phyloP scores from a whole-genome alignment of 140 eudicot species.

The Cichorium intybus region DNA sequence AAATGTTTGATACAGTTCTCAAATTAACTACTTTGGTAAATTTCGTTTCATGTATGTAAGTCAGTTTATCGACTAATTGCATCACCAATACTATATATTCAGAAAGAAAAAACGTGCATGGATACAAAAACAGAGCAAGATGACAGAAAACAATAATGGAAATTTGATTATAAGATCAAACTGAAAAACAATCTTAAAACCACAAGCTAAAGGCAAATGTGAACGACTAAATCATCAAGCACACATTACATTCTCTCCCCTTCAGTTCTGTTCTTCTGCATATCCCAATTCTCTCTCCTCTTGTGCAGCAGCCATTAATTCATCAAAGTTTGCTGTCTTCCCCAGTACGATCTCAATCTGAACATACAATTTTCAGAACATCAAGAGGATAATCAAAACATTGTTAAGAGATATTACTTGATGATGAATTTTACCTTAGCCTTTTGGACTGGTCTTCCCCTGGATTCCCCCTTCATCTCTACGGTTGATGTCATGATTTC shows the following conservation, averaged over 20 bases:
- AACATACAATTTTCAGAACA: neutral
- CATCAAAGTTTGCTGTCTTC: slow-evolving; percentile 62
- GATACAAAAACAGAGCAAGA: neutral
- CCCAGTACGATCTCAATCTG: slow-evolving; percentile 60
- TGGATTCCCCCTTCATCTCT: slow-evolving; percentile 62
- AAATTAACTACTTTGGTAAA: too few relatives aligned
- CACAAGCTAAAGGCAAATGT: neutral
- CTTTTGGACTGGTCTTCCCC: slow-evolving; percentile 68
- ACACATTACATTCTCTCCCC: neutral
- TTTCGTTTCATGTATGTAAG: neutral
- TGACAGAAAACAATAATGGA: neutral
- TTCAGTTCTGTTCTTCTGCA: slow-evolving; percentile 44
- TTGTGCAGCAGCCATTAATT: slow-evolving; percentile 56
- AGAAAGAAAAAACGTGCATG: neutral
- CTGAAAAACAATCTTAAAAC: neutral
- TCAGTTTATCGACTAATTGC: neutral
- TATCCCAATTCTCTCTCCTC: slow-evolving; percentile 53
- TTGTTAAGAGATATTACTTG: too few relatives aligned
- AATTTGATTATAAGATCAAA: neutral
- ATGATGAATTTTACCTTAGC: slow-evolving; percentile 50
- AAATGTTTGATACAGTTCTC: too few relatives aligned
- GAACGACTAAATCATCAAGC: neutral
- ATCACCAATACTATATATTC: too few relatives aligned
- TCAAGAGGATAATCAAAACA: too few relatives aligned
- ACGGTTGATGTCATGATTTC: slow-evolving; percentile 71